phyloP scores from a whole-genome alignment of 2,329 filamentous ascomycete species.

The Scedosporium minutisporum region DNA sequence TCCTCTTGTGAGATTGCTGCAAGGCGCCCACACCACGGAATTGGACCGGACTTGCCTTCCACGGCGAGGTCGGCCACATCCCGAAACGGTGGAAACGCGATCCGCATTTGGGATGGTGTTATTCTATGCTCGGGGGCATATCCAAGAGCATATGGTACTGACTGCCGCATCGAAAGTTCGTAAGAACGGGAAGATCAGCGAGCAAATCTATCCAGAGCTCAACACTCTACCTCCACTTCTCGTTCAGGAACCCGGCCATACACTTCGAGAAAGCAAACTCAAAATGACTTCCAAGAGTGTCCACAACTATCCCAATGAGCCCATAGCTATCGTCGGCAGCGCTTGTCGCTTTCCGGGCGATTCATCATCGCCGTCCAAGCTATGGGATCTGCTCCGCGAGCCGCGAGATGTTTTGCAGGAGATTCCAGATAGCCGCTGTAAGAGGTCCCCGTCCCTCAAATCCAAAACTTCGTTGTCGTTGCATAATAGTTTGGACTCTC shows the following conservation, averaged over 20 bases:
- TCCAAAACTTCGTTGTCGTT: not conserved
- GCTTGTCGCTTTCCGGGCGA: slow-evolving; percentile 35
- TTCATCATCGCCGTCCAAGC: slow-evolving; percentile 29
- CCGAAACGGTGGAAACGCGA: not conserved
- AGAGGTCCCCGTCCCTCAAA: not conserved
- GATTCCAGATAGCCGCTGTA: slow-evolving; percentile 30
- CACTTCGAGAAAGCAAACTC: not conserved
- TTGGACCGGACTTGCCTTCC: slow-evolving; percentile 4
- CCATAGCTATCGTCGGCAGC: slow-evolving; percentile 26
- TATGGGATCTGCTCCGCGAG: slow-evolving; percentile 28
- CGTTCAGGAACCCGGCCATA: not conserved
- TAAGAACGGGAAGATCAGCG: not conserved
- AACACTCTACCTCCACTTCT: not conserved
- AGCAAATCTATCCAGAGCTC: slow-evolving; percentile 2
- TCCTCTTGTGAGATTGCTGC: not conserved
- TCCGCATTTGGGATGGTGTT: not conserved
- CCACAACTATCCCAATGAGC: slow-evolving; percentile 1
- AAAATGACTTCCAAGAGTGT: not conserved
- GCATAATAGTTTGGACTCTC: not conserved
- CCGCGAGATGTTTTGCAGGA: slow-evolving; percentile 24
- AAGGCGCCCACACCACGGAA: slow-evolving; percentile 9
- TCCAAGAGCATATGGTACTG: slow-evolving; percentile 1
- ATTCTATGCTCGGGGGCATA: not conserved
- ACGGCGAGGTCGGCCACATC: not conserved
- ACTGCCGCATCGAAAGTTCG: not conserved